phyloP scores from a whole-genome alignment of 2,329 filamentous ascomycete species.

The Botryotinia narcissicola region DNA sequence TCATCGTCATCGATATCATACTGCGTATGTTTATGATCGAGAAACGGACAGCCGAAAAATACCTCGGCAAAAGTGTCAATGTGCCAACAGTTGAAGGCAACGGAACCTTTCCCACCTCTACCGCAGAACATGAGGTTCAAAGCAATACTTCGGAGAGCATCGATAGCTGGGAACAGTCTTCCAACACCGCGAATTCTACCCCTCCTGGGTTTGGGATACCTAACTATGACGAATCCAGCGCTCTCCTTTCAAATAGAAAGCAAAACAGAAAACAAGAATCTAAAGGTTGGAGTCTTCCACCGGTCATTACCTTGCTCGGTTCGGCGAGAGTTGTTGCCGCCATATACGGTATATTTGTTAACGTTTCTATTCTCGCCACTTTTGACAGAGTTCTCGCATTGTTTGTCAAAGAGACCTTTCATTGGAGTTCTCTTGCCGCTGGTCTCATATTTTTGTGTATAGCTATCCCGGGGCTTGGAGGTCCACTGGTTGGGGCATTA shows the following conservation, averaged over 20 bases:
- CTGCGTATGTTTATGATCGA: constrained; percentile 55
- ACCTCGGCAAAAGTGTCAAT: constrained; percentile 39
- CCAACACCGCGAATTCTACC: neutral
- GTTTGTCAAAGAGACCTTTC: constrained; percentile 52
- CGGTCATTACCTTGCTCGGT: constrained; percentile 25
- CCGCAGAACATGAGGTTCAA: neutral
- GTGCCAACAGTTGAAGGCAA: neutral
- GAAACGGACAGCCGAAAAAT: constrained; percentile 51
- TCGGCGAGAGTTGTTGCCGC: constrained; percentile 39
- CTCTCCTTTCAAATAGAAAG: neutral
- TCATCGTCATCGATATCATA: constrained; percentile 53
- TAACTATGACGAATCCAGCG: constrained; percentile 12
- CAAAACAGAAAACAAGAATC: neutral
- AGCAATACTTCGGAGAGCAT: neutral
- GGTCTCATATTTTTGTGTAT: constrained; percentile 57
- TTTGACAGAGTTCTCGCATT: constrained; percentile 56
- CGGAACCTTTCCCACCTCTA: neutral
- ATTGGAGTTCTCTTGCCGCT: constrained; percentile 53
- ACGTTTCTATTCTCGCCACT: constrained; percentile 49
- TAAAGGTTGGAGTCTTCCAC: constrained; percentile 11
- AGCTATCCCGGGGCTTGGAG: constrained; percentile 57
- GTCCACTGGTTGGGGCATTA: constrained; percentile 53
- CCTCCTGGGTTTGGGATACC: constrained; percentile 13
- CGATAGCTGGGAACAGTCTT: neutral
- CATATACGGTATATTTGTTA: constrained; percentile 44